These are phyloP conservation scores for Coemansia sp. DNA, from an alignment of 192 early-diverging fungal genomes.

Conservation along the genomic window DNA sequence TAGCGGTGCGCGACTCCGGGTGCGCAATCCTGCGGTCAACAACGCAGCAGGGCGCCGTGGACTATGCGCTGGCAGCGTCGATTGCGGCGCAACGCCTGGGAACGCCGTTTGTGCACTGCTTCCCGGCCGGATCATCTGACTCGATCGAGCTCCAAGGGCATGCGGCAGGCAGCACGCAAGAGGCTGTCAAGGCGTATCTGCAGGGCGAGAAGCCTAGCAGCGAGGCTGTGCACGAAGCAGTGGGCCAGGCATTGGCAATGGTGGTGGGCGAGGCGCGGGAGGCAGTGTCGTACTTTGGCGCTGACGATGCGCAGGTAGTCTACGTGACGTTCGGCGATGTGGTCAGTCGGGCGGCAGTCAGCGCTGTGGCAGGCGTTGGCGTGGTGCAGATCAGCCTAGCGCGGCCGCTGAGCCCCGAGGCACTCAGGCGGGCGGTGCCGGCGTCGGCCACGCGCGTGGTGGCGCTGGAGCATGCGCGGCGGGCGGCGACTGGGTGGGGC, in stretches of 20 bases:
- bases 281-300: slow-evolving; percentile 31
- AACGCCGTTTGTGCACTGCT: slow-evolving; percentile 69
- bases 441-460: slow-evolving; percentile 62
- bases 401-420: slow-evolving; percentile 73
- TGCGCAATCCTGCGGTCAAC: slow-evolving; percentile 76
- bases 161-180: slow-evolving; percentile 34
- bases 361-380: slow-evolving; percentile 60
- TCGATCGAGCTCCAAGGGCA: slow-evolving; percentile 39
- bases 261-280: slow-evolving; percentile 20
- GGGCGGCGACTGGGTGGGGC: slow-evolving; percentile 60
- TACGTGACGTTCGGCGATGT: slow-evolving; percentile 66
- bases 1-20: slow-evolving; percentile 76
- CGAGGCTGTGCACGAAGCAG: slow-evolving; percentile 13
- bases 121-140: slow-evolving; percentile 21
- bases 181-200: slow-evolving; percentile 51
- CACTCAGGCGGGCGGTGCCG: slow-evolving; percentile 63
- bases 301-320: slow-evolving; percentile 66
- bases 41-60: slow-evolving; percentile 77
- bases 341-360: background rate
- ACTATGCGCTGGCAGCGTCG: slow-evolving; percentile 81
- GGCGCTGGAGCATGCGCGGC: slow-evolving; percentile 65
- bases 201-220: slow-evolving; percentile 20
- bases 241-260: slow-evolving; percentile 22
- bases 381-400: slow-evolving; percentile 73
- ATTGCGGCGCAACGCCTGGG: slow-evolving; percentile 64